Evolutionary conservation across 139 green algal species (phyloP), one percentile per base, ranked within the genome.

Genomic region (Chlorella sp.): DNA sequence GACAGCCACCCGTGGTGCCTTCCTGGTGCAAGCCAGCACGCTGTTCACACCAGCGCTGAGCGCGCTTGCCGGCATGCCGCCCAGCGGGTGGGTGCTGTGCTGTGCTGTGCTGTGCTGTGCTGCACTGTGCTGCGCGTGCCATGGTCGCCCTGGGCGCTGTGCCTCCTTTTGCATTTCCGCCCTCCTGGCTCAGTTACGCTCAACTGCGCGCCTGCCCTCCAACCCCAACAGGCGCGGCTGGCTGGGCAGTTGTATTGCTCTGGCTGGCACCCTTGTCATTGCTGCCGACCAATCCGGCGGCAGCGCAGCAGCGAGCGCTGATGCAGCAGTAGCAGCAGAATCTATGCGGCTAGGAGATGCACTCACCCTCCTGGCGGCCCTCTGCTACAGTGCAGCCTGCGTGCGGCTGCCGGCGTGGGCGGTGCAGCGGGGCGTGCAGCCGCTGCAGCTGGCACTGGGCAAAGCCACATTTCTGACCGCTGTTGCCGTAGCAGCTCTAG

Each of bases 11-110:
- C 65, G 80, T 3, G 85, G 73, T 2, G 85, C 89, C 21, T 92
- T 92, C 72, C 47, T 92, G 26, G 60, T 92, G 51, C 78, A 88
- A 20, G 78, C 87, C 15, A 84, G 80, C 15, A 68, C 57, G 25
- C 38, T 91, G 5, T 90, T 86, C 60, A 91, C 87, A 4, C 87
- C 87, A 0, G 11, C 84, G 4, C 67, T 91, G 4, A 60, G 60
- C 12, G 26, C 76, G 9, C 76, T 82, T 1, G 60, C 76, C 1
- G 76, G 76, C 60, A 36, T 68, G 36, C 60, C 60, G 23, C 69
- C 74, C 30, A 44, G 67, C 67, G 26, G 28, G 39, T 57, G 26
- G 25, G 68, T 20, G 0, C 1, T n/a, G 17, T n/a, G 21, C 51
- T 60, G 51, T 2, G 51, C 51, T 60, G 51, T 15, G 51, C 15